Evolutionary conservation across 129 eudicot genomes (phyloP).

Genomic region (Pseudognaphalium luteoalbum): DNA sequence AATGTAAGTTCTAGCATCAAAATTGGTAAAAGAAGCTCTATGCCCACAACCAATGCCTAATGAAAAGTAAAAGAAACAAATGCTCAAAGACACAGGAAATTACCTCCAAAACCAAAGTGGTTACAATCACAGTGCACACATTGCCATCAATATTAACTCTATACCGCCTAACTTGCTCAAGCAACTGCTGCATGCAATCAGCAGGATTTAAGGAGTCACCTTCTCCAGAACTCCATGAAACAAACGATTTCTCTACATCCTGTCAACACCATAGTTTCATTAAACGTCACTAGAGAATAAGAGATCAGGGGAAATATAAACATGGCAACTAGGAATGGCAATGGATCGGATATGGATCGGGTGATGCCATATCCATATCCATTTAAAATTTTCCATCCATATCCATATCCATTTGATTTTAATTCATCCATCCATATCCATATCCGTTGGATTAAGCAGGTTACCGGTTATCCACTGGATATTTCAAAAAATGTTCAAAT

Average conservation of each 20-base stretch:
- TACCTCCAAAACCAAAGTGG: constrained; percentile 96
- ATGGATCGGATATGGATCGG: too few relatives aligned
- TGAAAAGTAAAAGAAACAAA: background rate
- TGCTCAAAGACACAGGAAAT: constrained; percentile 5
- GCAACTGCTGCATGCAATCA: constrained; percentile 90
- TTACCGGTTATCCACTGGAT: too few relatives aligned
- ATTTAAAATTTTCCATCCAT: too few relatives aligned
- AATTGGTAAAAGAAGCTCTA: background rate
- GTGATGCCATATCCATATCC: too few relatives aligned
- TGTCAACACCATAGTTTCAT: constrained; percentile 34
- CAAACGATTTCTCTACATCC: constrained; percentile 78
- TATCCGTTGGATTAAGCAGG: too few relatives aligned
- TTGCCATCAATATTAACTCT: constrained; percentile 90
- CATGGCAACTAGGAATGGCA: too few relatives aligned
- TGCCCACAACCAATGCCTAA: background rate
- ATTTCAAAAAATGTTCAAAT: too few relatives aligned
- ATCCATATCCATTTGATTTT: too few relatives aligned
- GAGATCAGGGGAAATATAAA: background rate
- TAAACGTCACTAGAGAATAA: background rate
- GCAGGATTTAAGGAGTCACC: constrained; percentile 70
- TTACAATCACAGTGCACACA: constrained; percentile 92
- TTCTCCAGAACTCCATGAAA: constrained; percentile 57
- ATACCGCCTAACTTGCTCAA: constrained; percentile 87
- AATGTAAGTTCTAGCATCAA: background rate
- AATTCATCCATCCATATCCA: too few relatives aligned